Base-by-base conservation (phyloP, 2,329 filamentous ascomycete genomes). In the Spiromastix sp. region DNA sequence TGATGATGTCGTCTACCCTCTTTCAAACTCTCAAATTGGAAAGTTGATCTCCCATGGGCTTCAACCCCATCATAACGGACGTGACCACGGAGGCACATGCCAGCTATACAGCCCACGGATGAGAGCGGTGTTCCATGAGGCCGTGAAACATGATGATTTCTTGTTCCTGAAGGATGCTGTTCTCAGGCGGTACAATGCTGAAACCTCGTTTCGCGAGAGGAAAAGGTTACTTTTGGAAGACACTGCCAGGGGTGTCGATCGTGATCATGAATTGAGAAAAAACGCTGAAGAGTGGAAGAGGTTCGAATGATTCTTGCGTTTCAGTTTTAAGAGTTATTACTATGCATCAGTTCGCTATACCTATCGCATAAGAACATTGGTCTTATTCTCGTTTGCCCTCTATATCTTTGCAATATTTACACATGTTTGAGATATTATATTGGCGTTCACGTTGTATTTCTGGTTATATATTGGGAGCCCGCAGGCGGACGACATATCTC, bases 21-120 rank as follows among this genome's bases (percentile, higher is more conserved):
- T 76, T 33, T 60, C 79, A 2, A 64, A 69, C 3, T 59, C 43
- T n/a, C 36, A 30, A 8, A 41, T 30, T 17, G 36, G 39, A 28
- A 37, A 36, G 12, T 73, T 79, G 44, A 82, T 91, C 46, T 76
- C 74, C 42, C 68, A 70, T 37, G 67, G 72, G 10, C 67, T 75
- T 16, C 71, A 76, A 43, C 66, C 68, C 9, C 57, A 81, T 4
- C 66, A 71, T 65, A 46, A 72, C 64, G 52, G 43, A 38, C 50
- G 57, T 39, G 54, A 57, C 7, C 33, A 35, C 13, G 15, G 64
- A 57, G 44, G 64, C 43, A 72, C 65, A 15, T 95, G 87, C 51
- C 83, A 89, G 55, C 68, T 95, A 2, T 93, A 91, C 54, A 87
- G 82, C 28, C 60, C 71, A 3, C 72, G 81, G 11, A 94, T 94